Evolutionary conservation across 495 filamentous ascomycete species (phyloP).

Genomic region (Lineolata rhizophorae): DNA sequence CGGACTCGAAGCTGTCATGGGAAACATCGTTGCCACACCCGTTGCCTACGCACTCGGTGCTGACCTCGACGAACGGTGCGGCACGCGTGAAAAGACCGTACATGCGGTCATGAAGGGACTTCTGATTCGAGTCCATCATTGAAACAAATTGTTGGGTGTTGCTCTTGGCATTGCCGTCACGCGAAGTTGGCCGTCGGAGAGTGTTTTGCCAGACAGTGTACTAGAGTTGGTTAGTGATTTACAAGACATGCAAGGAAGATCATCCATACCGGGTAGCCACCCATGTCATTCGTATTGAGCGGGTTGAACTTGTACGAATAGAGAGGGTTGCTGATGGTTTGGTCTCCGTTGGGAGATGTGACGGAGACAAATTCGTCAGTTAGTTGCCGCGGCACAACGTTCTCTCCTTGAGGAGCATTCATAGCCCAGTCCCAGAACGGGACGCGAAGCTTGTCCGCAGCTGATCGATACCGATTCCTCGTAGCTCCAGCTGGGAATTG

Average conservation of each 20-base stretch:
- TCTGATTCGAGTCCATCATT: conserved; percentile 25
- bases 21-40: conserved; percentile 1
- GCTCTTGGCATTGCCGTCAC: conserved; percentile 4
- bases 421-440: conserved; percentile 53
- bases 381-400: conserved; percentile 27
- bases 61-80: conserved; percentile 32
- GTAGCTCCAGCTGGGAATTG: conserved; percentile 25
- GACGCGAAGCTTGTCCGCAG: conserved; percentile 33
- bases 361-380: conserved; percentile 24
- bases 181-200: conserved; percentile 6
- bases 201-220: conserved; percentile 5
- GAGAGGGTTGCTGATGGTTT: conserved; percentile 36
- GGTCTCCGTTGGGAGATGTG: conserved; percentile 27
- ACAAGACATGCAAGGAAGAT: conserved; percentile 21
- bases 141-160: conserved; percentile 15
- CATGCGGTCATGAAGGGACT: conserved; percentile 25
- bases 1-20: conserved; percentile 35
- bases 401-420: conserved; percentile 21
- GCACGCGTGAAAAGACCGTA: conserved; percentile 38
- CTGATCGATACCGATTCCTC: conserved; percentile 23
- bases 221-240: conserved; percentile 16
- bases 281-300: conserved; percentile 14
- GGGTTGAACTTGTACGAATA: conserved; percentile 38
- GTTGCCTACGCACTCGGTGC: conserved; percentile 27
- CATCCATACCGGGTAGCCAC: conserved; percentile 5